Conservation (phyloP, 2,329 filamentous ascomycete genomes). For the Falciphora oryzae region DNA sequence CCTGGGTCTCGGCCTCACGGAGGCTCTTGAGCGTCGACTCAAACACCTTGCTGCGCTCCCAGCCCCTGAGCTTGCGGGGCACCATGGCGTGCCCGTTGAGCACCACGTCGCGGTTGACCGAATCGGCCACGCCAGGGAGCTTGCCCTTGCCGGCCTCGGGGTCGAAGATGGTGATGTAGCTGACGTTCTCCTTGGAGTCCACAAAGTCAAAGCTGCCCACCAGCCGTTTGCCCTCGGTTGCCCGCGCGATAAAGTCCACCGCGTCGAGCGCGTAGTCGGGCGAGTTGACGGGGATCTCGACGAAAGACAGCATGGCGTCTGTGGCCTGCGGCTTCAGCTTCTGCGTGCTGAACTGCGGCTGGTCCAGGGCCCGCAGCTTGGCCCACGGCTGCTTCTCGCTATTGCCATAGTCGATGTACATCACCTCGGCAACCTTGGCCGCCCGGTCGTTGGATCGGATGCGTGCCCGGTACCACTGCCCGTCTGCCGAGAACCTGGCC, state of each 20-base stretch:
- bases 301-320: slow-evolving; percentile 80
- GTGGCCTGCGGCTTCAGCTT: slow-evolving; percentile 83
- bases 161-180: slow-evolving; percentile 86
- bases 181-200: slow-evolving; percentile 69
- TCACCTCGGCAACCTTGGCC: slow-evolving; percentile 79
- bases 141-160: slow-evolving; percentile 53
- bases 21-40: slow-evolving; percentile 66
- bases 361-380: slow-evolving; percentile 71
- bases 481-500: slow-evolving; percentile 83
- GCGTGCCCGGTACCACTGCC: slow-evolving; percentile 89
- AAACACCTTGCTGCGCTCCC: slow-evolving; percentile 71
- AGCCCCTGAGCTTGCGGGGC: slow-evolving; percentile 82
- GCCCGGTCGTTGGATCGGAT: slow-evolving; percentile 90
- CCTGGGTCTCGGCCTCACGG: slow-evolving; percentile 66
- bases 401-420: slow-evolving; percentile 97
- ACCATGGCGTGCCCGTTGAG: slow-evolving; percentile 84
- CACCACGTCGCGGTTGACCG: slow-evolving; percentile 84
- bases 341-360: slow-evolving; percentile 70
- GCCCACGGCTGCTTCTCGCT: slow-evolving; percentile 83
- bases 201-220: slow-evolving; percentile 89
- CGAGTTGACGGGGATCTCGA: slow-evolving; percentile 72
- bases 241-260: slow-evolving; percentile 66
- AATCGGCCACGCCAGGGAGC: slow-evolving; percentile 52
- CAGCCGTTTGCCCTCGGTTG: slow-evolving; percentile 69
- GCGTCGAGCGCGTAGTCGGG: slow-evolving; percentile 80